Conservation (phyloP, 345 rosid species). For the Psidium guajava region DNA sequence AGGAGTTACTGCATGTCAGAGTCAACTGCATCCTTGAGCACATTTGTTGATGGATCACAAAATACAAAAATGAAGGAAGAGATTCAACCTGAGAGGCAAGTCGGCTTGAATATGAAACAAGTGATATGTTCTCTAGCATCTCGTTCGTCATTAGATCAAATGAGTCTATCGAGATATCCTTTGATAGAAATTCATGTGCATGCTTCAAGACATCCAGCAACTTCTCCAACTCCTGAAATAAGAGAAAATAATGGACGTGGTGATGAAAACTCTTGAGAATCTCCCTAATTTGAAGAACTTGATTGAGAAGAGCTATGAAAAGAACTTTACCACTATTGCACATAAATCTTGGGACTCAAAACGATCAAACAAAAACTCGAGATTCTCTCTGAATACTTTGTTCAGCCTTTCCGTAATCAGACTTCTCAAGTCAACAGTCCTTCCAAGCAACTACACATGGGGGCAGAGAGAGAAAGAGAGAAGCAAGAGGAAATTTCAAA, state of each 20-base stretch:
- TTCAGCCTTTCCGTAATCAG: slow-evolving; percentile 84
- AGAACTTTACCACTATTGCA: slow-evolving; percentile 65
- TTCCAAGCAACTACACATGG: slow-evolving; percentile 71
- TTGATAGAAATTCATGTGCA: slow-evolving; percentile 68
- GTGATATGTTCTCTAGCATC: slow-evolving; percentile 95
- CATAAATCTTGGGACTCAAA: slow-evolving; percentile 95
- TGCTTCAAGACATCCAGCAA: slow-evolving; percentile 67
- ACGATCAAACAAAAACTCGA: slow-evolving; percentile 91
- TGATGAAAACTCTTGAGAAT: not conserved
- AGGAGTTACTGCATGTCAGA: not conserved
- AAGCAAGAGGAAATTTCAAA: not conserved
- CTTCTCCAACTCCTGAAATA: slow-evolving; percentile 82
- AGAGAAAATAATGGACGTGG: not conserved
- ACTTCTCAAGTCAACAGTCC: slow-evolving; percentile 86
- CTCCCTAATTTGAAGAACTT: not conserved
- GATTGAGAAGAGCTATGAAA: not conserved
- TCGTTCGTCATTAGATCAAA: slow-evolving; percentile 82
- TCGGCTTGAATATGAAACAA: slow-evolving; percentile 90
- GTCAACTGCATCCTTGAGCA: not conserved
- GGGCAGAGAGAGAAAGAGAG: not conserved
- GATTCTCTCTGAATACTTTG: slow-evolving; percentile 88
- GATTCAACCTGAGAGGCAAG: slow-evolving; percentile 89
- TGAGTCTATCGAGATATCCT: slow-evolving; percentile 73
- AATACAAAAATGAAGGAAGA: not conserved
- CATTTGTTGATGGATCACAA: not conserved